These are phyloP conservation scores for Xerocomus amazonicus DNA, from an alignment of 1,284 basidiomycete genomes.

Conservation along the genomic window DNA sequence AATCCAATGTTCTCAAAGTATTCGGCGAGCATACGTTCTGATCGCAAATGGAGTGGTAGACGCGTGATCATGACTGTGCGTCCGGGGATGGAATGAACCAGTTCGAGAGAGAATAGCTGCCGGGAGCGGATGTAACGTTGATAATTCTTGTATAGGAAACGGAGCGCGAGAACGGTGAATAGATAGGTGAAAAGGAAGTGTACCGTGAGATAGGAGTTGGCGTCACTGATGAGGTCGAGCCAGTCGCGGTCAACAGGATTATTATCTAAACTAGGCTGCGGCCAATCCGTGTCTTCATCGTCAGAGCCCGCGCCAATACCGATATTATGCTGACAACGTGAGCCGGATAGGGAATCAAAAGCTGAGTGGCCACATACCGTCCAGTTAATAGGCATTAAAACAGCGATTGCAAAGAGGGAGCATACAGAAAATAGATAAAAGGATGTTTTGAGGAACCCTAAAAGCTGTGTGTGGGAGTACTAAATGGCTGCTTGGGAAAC, in stretches of 20 bases:
- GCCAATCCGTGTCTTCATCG: constrained; percentile 51
- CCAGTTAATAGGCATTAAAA: constrained; percentile 90
- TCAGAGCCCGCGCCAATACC: constrained; percentile 61
- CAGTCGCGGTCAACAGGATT: constrained; percentile 52
- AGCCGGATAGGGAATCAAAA: constrained; percentile 1
- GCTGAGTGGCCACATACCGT: constrained; percentile 48
- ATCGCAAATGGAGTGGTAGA: constrained; percentile 78
- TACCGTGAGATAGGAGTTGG: constrained; percentile 79
- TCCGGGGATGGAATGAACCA: constrained; percentile 91
- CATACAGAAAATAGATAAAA: constrained; percentile 89
- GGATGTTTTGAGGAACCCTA: constrained; percentile 94
- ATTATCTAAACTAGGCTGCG: constrained; percentile 28
- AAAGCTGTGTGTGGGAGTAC: constrained; percentile 52
- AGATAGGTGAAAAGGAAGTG: constrained; percentile 93
- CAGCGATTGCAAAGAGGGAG: constrained; percentile 72
- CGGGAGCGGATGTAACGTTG: constrained; percentile 86
- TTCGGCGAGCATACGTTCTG: constrained; percentile 82
- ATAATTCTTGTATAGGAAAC: constrained; percentile 87
- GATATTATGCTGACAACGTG: constrained; percentile 60
- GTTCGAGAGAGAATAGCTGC: constrained; percentile 89
- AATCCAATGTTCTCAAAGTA: constrained; percentile 89
- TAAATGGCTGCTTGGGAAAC: neutral
- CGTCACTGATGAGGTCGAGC: constrained; percentile 83
- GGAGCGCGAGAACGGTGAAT: constrained; percentile 84
- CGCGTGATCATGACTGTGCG: constrained; percentile 88